Conservation (phyloP, 768 basidiomycete genomes). For the Tephrocybe sp. region DNA sequence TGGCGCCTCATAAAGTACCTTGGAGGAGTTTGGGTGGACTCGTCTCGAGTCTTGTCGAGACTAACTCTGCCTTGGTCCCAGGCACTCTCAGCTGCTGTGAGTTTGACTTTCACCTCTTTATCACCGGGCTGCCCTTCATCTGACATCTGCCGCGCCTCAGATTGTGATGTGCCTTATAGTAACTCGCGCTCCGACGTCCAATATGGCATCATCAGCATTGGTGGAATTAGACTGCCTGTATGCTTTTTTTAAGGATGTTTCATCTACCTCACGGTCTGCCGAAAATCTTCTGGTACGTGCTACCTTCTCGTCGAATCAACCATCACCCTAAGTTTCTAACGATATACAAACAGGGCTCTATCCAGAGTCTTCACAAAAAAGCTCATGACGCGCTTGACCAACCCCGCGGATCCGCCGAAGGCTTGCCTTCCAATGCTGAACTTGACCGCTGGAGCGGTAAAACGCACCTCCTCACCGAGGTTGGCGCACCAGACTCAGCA, state of each 20-base stretch:
- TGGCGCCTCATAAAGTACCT: conserved; percentile 60
- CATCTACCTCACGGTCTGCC: conserved; percentile 42
- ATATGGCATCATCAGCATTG: conserved; percentile 43
- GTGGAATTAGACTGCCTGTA: conserved; percentile 45
- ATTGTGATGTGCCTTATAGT: conserved; percentile 57
- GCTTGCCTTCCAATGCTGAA: conserved; percentile 42
- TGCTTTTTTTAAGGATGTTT: conserved; percentile 45
- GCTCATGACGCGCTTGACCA: conserved; percentile 38
- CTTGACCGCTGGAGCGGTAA: conserved; percentile 56
- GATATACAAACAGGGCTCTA: conserved; percentile 29
- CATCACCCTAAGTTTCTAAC: neutral
- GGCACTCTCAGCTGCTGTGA: conserved; percentile 59
- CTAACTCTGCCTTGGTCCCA: conserved; percentile 63
- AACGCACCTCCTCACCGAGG: conserved; percentile 39
- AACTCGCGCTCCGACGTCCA: conserved; percentile 46
- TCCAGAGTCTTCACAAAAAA: conserved; percentile 40
- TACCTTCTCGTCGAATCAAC: neutral
- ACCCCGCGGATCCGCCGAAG: conserved; percentile 18
- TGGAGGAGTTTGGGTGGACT: conserved; percentile 35
- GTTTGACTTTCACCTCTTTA: conserved; percentile 18
- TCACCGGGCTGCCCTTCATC: neutral
- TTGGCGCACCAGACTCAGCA: conserved; percentile 7
- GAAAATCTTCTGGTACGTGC: conserved; percentile 39
- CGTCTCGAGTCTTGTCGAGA: conserved; percentile 41
- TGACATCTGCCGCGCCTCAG: conserved; percentile 31